Evolutionary conservation across 2,329 filamentous ascomycete species (phyloP), one percentile per base, ranked within the genome.

Genomic region (Claviceps quebecensis): DNA sequence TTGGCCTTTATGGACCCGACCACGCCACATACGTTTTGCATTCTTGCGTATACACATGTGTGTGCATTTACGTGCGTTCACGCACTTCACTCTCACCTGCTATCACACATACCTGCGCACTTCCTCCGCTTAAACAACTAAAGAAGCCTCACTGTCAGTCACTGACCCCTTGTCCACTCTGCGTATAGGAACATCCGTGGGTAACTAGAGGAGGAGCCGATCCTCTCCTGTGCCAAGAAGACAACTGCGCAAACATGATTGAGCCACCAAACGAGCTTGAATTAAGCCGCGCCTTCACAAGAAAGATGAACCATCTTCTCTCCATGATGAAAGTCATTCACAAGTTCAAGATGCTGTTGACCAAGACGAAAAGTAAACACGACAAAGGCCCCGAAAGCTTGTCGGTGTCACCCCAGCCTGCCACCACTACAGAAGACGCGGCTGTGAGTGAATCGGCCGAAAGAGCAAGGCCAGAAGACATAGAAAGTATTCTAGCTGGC

Each of bases 291-390:
- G 93, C 93, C 14, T 94, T 97, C 56, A 97, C 93, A 2, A 80
- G 80, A 23, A 94, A 89, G 61, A 89, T 97, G 77, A 83, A 83
- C 53, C 84, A 93, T 62, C 74, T 97, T 2, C 73, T 97, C 52
- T 87, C 83, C 49, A 87, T 97, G 57, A 86, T 97, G 74, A 93
- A 87, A 78, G 93, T 90, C 4, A 91, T 94, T 41, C 83, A 84
- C 56, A 86, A 85, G 53, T 96, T 97, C 72, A 96, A 94, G 65
- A 72, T 77, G 48, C 73, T 94, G 8, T 69, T 93, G n/a, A 60
- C 57, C 11, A 61, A 58, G 29, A 63, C 61, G 23, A 57, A 57
- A 26, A 47, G 52, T 1, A 63, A 56, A 29, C 61, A 57, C 19
- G 54, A 49, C 22, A 48, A 51, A 17, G 19, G 19, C n/a, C 26